Conservation (phyloP, 352 stramenopile genomes). For the Pythium coloratum region DNA sequence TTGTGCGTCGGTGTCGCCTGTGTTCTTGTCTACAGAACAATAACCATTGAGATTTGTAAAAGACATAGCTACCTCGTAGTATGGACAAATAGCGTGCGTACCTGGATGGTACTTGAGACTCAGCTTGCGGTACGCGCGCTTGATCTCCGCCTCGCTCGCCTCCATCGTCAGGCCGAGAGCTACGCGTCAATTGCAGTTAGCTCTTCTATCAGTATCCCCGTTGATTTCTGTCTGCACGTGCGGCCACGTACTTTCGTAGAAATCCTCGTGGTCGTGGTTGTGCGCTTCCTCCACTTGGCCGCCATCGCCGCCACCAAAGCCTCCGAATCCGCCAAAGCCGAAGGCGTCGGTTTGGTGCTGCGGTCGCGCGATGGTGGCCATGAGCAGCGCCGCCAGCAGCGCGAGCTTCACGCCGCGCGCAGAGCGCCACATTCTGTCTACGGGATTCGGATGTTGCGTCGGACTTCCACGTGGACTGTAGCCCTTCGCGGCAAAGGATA, state of each 20-base stretch:
- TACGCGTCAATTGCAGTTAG: slow-evolving; percentile 15
- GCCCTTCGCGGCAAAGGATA: slow-evolving; percentile 1
- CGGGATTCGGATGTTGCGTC: not conserved
- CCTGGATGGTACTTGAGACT: slow-evolving; percentile 96
- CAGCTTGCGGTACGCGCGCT: slow-evolving; percentile 94
- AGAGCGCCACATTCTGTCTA: slow-evolving; percentile 16
- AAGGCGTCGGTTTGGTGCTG: slow-evolving; percentile 31
- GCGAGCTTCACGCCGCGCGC: slow-evolving; percentile 18
- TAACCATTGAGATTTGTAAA: no score
- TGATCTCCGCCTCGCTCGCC: slow-evolving; percentile 89
- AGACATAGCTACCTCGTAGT: no score
- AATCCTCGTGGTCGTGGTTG: slow-evolving; percentile 65
- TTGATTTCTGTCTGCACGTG: not conserved
- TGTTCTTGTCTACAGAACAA: slow-evolving; percentile 72
- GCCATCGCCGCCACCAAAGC: slow-evolving; percentile 29
- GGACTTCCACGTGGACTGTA: slow-evolving; percentile 12
- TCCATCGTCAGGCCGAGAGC: slow-evolving; percentile 81
- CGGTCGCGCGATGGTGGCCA: slow-evolving; percentile 20
- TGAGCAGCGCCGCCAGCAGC: slow-evolving; percentile 35
- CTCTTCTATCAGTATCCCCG: no score
- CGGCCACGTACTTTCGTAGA: slow-evolving; percentile 50
- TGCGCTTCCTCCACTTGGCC: slow-evolving; percentile 55
- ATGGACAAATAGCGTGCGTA: slow-evolving; percentile 29
- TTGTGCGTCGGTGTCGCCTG: slow-evolving; percentile 74
- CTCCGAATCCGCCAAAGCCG: slow-evolving; percentile 53